Evolutionary conservation across 1,284 basidiomycete species (phyloP), one percentile per base, ranked within the genome.

Genomic region (Trametes hirsuta): DNA sequence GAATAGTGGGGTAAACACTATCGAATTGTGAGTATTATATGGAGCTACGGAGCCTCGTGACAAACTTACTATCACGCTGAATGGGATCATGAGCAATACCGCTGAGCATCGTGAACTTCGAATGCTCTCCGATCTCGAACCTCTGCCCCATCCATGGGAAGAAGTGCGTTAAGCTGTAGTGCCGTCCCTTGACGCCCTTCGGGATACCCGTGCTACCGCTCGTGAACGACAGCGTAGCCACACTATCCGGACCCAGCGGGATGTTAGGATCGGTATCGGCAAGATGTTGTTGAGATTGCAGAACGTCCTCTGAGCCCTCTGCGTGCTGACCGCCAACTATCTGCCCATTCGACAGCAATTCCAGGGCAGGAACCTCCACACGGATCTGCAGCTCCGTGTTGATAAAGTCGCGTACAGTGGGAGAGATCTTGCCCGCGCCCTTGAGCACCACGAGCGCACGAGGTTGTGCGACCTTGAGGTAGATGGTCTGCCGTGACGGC

Each of bases 51-150:
- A 45, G 39, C 6, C 24, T 1, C 21, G 54, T 11, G 49, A 55
- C 6, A 22, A 4, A 84, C 94, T 79, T 65, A 97, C 94, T 99
- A 72, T 99, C 97, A 67, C 97, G 88, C 74, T 99, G 97, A 66
- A 99, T 98, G 8, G 97, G 97, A 77, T 99, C 97, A 72, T 99
- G 97, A 10, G 97, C 97, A 62, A 99, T 99, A 41, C 97, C 97
- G 69, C 94, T 97, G 25, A 99, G 84, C 97, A 99, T 99, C 1
- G 97, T 99, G 72, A 98, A 99, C 75, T 89, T 93, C 61, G 93
- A 94, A 30, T 84, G 77, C 57, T 87, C 80, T 42, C 82, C 80
- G 46, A 99, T 79, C 2, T 84, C 88, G 74, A 99, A 99, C 18
- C 88, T 81, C 72, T 95, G 79, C 21, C 91, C 91, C 97, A 99